Base-by-base conservation (phyloP, 495 filamentous ascomycete genomes). In the Podospora tetraspora region DNA sequence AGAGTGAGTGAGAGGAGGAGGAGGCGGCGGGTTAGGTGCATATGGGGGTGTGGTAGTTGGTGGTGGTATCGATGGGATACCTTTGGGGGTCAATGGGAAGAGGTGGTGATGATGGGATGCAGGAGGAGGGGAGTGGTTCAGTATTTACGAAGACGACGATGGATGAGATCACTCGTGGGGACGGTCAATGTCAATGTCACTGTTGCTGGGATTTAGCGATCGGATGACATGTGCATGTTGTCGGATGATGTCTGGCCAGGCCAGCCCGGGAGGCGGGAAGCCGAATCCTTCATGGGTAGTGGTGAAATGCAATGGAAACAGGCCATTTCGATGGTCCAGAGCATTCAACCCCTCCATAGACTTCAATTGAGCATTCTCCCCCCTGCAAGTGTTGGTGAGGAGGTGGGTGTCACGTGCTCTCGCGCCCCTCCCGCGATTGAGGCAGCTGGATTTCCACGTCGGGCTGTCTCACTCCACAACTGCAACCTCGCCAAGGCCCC, bases 351-450 rank as follows among this genome's bases (percentile, higher is more conserved):
- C 34, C 34, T 43, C 13, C 13, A 43, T 5, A 6, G 34, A 43
- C 34, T 7, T 3, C 43, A 52, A 52, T 52, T 52, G 6, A 52
- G 2, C 5, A 8, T n/a, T 52, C 16, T n/a, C 19, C 43, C 43
- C 43, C 2, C 3, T 25, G 0, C 1, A 9, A 25, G 22, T 12
- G 22, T 4, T 59, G 21, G 24, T 25, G 13, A 37, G 13, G 12
- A 6, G 22, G 24, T 23, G 10, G 1, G 1, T 22, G 57, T 72
- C 70, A 72, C 70, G 70, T 72, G 70, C 37, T 22, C 57, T 11
- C 70, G 70, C 68, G 70, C 57, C 61, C 56, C 61, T 71, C 62
- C 66, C 71, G 71, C 69, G 67, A 68, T 61, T 57, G 22, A 30
- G 25, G 58, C 43, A 59, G 10, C 52, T 25, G n/a, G 24, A 34